phyloP scores from a whole-genome alignment of 306 rosid species.

The Inga leiocalycina region DNA sequence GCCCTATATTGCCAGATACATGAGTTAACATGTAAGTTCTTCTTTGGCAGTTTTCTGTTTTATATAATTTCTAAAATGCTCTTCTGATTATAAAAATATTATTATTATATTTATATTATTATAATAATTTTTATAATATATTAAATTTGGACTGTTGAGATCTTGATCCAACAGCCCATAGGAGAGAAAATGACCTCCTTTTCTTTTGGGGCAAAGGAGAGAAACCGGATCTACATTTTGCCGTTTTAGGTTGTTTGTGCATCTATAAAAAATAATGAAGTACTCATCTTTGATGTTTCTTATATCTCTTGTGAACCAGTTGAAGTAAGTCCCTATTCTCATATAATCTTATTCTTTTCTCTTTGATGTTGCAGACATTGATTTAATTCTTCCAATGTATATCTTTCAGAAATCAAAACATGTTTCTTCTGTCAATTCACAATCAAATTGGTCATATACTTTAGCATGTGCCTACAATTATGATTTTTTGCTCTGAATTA shows the following conservation, averaged over 20 bases:
- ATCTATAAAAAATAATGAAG: constrained; percentile 61
- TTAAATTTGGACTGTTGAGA: no score
- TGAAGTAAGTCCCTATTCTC: constrained; percentile 53
- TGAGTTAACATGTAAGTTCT: constrained; percentile 45
- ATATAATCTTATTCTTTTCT: constrained; percentile 21
- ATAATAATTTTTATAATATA: no score
- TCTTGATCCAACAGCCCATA: no score
- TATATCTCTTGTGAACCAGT: constrained; percentile 72
- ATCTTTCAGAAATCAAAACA: background rate
- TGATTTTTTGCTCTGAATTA: constrained; percentile 15
- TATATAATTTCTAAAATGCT: constrained; percentile 5
- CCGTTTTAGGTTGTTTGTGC: constrained; percentile 73
- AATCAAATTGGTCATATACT: constrained; percentile 5
- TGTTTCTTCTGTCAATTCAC: constrained; percentile 13
- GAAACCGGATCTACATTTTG: background rate
- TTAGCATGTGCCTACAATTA: background rate
- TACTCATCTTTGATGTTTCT: constrained; percentile 71
- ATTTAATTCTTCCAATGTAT: background rate
- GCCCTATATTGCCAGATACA: constrained; percentile 66
- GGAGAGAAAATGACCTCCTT: no score
- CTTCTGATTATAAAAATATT: background rate
- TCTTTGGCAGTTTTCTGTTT: constrained; percentile 1
- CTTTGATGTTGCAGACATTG: constrained; percentile 10
- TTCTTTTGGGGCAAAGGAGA: no score
- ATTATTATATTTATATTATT: no score